Percentiles rank a stretch among this genome's conserved stretches.
phyloP scores from a whole-genome alignment of 495 filamentous ascomycete species.

The Bombardia bombarda region DNA sequence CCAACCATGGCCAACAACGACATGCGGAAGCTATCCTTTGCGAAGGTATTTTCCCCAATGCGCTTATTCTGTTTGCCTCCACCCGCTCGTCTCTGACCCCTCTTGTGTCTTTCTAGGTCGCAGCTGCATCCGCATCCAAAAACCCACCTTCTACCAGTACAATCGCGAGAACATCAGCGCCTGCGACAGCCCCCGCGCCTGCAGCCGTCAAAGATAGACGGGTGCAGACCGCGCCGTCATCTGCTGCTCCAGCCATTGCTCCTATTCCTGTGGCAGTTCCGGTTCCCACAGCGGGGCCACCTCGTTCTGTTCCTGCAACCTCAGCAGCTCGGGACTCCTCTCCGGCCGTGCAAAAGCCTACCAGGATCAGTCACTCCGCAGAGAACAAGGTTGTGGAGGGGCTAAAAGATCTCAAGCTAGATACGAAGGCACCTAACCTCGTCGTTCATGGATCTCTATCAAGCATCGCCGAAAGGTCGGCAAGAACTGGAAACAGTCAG shows the following conservation, averaged over 20 bases:
- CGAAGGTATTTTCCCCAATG: slow-evolving; percentile 49
- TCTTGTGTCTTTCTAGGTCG: slow-evolving; percentile 13
- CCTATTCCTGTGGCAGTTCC: background rate
- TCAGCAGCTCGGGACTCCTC: no score
- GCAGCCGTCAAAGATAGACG: slow-evolving; percentile 5
- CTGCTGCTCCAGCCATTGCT: no score
- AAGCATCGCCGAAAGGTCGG: slow-evolving; percentile 20
- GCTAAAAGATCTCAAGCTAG: slow-evolving; percentile 29
- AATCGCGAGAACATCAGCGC: slow-evolving; percentile 15
- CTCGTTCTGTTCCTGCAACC: background rate
- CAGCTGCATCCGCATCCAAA: slow-evolving; percentile 47
- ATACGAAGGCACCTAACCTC: slow-evolving; percentile 34
- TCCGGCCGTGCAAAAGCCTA: slow-evolving; percentile 4
- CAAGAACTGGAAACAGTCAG: slow-evolving; percentile 27
- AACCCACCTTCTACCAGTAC: slow-evolving; percentile 28
- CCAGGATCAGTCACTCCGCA: background rate
- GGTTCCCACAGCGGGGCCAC: background rate
- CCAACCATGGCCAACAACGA: slow-evolving; percentile 38
- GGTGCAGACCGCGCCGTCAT: background rate
- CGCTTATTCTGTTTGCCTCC: no score
- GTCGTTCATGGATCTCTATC: slow-evolving; percentile 43
- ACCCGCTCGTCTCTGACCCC: no score
- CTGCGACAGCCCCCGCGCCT: background rate
- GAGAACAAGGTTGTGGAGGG: slow-evolving; percentile 26
- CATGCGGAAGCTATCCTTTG: slow-evolving; percentile 44